Conservation (phyloP, 2,329 filamentous ascomycete species). For the Neurospora crassa region DNA sequence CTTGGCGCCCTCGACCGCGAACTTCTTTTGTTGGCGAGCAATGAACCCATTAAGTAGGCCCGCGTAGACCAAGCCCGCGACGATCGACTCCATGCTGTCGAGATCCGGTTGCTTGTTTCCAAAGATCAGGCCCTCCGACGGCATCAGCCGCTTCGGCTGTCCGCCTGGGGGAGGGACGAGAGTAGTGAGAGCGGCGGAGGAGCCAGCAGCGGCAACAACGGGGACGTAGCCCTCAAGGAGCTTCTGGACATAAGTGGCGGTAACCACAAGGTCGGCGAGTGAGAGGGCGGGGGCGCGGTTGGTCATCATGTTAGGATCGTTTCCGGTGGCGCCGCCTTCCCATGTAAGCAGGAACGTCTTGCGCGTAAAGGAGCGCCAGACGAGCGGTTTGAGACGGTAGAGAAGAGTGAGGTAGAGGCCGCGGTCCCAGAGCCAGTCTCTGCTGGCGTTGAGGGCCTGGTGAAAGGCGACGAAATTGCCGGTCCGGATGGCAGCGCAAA, state of each 20-base stretch:
- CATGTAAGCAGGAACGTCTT: slow-evolving; percentile 72
- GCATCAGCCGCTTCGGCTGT: slow-evolving; percentile 37
- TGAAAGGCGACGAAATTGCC: slow-evolving; percentile 72
- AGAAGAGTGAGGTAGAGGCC: slow-evolving; percentile 67
- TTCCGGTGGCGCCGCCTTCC: slow-evolving; percentile 28
- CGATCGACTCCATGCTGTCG: slow-evolving; percentile 65
- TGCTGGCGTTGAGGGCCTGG: slow-evolving; percentile 49
- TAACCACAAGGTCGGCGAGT: slow-evolving; percentile 55
- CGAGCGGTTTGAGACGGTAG: slow-evolving; percentile 67
- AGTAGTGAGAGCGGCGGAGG: slow-evolving; percentile 21
- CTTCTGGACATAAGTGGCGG: slow-evolving; percentile 56
- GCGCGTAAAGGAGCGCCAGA: slow-evolving; percentile 76
- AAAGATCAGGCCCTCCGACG: slow-evolving; percentile 52
- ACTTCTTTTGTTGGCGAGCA: slow-evolving; percentile 63
- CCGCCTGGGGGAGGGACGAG: slow-evolving; percentile 37
- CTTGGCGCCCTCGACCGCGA: slow-evolving; percentile 74
- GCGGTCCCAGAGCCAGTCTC: slow-evolving; percentile 65
- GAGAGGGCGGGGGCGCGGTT: slow-evolving; percentile 59
- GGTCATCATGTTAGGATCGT: slow-evolving; percentile 1
- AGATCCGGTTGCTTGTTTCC: slow-evolving; percentile 51
- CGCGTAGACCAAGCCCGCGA: slow-evolving; percentile 69
- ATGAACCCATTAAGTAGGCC: slow-evolving; percentile 78
- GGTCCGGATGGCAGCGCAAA: slow-evolving; percentile 61
- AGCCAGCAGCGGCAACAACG: slow-evolving; percentile 21
- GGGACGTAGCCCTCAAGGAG: slow-evolving; percentile 49